A percentile compares a stretch with the other conserved stretches of the same genome.
These are phyloP conservation scores for Penicillium sp. DNA, from an alignment of 2,329 filamentous ascomycete genomes.

Conservation along the genomic window DNA sequence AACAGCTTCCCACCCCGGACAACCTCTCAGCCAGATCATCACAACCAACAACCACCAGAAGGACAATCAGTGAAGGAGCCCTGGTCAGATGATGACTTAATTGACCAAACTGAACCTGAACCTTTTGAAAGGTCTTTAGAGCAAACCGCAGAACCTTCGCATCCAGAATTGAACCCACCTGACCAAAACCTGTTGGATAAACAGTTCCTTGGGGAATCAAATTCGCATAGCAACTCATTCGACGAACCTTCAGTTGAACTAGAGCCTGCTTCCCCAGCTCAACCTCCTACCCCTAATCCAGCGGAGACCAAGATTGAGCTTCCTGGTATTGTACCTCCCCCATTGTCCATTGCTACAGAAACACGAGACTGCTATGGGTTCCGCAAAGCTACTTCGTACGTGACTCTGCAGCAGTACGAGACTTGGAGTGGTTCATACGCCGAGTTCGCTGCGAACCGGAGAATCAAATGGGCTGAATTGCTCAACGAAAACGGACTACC, in stretches of 20 bases:
- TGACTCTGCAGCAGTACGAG: slow-evolving; percentile 78
- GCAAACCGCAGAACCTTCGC: neutral
- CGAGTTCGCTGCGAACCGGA: slow-evolving; percentile 73
- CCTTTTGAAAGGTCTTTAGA: neutral
- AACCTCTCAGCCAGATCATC: slow-evolving; percentile 1
- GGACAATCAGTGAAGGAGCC: neutral
- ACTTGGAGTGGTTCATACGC: slow-evolving; percentile 78
- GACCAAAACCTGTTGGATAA: slow-evolving; percentile 22
- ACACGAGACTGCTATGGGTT: slow-evolving; percentile 86
- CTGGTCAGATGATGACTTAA: slow-evolving; percentile 11
- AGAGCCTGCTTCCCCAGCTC: slow-evolving; percentile 7
- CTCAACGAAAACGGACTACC: slow-evolving; percentile 77
- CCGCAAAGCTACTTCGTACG: slow-evolving; percentile 81
- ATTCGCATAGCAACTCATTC: slow-evolving; percentile 7
- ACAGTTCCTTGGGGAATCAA: slow-evolving; percentile 21
- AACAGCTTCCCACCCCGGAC: slow-evolving; percentile 27
- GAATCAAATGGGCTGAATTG: slow-evolving; percentile 80
- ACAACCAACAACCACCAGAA: neutral
- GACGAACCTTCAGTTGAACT: neutral
- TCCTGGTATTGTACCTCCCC: slow-evolving; percentile 45
- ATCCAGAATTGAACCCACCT: slow-evolving; percentile 17
- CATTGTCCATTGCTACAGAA: slow-evolving; percentile 36
- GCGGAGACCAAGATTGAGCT: slow-evolving; percentile 35
- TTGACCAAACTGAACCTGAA: slow-evolving; percentile 12
- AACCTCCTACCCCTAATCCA: neutral